Evolutionary conservation across 441 rosid genomes (phyloP), one percentile per base, ranked within the genome.

Genomic region (Iberis amara): DNA sequence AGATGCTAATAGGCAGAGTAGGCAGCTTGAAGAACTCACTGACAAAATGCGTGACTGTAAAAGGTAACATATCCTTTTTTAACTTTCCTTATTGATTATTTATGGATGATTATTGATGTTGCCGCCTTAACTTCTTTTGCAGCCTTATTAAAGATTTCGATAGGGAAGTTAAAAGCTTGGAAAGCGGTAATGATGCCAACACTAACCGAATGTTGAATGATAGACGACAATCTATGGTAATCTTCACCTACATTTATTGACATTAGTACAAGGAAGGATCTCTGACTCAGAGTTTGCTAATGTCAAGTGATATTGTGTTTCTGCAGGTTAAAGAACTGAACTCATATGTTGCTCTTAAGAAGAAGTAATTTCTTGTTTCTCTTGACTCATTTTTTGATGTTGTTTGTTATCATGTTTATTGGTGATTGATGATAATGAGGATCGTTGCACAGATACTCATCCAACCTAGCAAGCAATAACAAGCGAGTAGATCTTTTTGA

Each of bases 71-170:
- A 44, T 9, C 7, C 11, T 27, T 11, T 0, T 8, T 5, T 0
- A 18, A 27, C 0, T 3, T 32, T n/a, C n/a, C n/a, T n/a, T n/a
- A n/a, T n/a, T n/a, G n/a, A n/a, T n/a, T n/a, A n/a, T n/a, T n/a
- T n/a, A n/a, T 7, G 9, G n/a, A 11, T 39, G 15, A 26, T 39
- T 31, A 8, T 38, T 57, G 32, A 46, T 36, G 10, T 49, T 31
- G 48, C 12, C 31, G 10, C 4, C 24, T 32, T 49, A n/a, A n/a
- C 27, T 24, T 24, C 27, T 24, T 24, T 68, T 65, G 57, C 80
- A 91, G 98, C 78, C 94, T 91, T 68, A 83, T 91, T 55, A 88
- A 88, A 67, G 98, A 91, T 47, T 91, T 85, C 64, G 98, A 88
- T 57, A 66, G 76, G 63, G 95, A 80, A 79, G 80, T 80, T 39